Evolutionary conservation across 164 flowering plant genomes (phyloP), one percentile per base, ranked within the genome.

Genomic region (Warburgia ugandensis): DNA sequence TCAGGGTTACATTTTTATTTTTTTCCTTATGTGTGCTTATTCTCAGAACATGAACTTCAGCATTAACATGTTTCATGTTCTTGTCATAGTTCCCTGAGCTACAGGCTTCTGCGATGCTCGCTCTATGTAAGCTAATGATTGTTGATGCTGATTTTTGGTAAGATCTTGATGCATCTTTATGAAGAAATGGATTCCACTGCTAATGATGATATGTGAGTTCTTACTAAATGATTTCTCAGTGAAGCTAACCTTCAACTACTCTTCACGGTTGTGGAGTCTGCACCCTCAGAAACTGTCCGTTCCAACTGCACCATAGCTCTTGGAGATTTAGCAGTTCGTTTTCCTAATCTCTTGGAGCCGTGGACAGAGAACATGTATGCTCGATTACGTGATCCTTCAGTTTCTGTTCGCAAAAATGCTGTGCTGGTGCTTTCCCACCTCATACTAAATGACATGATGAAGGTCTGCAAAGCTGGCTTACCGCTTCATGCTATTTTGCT

Each of bases 321-420:
- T 59, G 97, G 95, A 32, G 99, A 94, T 62, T 67, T 94, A 66
- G 94, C 95, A 45, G 99, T 84, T 63, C 97, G 97, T 12, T 94
- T 89, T 70, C 99, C 99, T 58, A 94, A 94, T 73, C 69, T 94
- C 19, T 73, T 94, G 59, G 99, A 94, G 49, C 99, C 99, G 14
- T 94, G 99, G 99, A 88, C 97, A 19, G 99, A 94, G 64, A 79
- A 88, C 62, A 80, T 88, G 84, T 94, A 94, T 73, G 82, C 79
- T 29, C 80, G 99, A 45, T 67, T 94, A 52, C 65, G 76, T 21
- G 99, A 94, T 71, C 73, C 85, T 44, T 80, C 91, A 27, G 66
- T 60, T 47, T 70, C 92, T 67, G 99, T 89, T 52, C 61, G 99
- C 61, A 94, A 86, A 69, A 89, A 86, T 81, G 97, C 95, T 42